phyloP scores from a whole-genome alignment of 768 basidiomycete species.

The Tulasnella sp. region DNA sequence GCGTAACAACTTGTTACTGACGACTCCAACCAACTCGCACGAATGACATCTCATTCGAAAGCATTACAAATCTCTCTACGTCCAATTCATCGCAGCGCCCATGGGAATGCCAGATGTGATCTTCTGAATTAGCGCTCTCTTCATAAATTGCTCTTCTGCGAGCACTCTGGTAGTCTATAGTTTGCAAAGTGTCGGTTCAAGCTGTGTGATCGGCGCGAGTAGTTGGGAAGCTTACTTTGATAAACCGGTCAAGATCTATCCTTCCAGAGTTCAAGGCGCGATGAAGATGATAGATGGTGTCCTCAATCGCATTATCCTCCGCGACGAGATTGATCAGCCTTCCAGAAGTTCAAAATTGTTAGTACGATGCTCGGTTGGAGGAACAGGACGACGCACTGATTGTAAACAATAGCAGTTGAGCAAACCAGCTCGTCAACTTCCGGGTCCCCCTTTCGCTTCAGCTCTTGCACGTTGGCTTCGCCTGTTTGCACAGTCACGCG shows the following conservation, averaged over 20 bases:
- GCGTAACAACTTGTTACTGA: no score
- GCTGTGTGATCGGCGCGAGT: constrained; percentile 6
- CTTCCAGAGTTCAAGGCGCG: constrained; percentile 84
- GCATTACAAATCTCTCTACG: not conserved
- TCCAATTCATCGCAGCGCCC: constrained; percentile 15
- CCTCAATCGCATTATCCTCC: constrained; percentile 98
- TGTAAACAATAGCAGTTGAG: constrained; percentile 90
- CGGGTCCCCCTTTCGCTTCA: constrained; percentile 78
- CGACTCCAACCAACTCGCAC: no score
- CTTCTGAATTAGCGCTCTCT: constrained; percentile 88
- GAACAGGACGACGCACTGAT: constrained; percentile 60
- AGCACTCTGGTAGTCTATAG: constrained; percentile 69
- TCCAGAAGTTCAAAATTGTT: not conserved
- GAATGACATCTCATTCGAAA: no score
- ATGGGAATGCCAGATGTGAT: constrained; percentile 41
- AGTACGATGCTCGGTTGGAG: not conserved
- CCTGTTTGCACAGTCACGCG: constrained; percentile 54
- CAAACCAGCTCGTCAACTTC: constrained; percentile 96
- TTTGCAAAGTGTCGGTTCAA: not conserved
- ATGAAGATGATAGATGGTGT: constrained; percentile 94
- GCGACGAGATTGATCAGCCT: constrained; percentile 95
- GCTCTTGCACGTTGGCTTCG: constrained; percentile 65
- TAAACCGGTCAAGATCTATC: constrained; percentile 89
- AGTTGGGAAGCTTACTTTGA: constrained; percentile 54
- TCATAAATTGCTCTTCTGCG: constrained; percentile 95